Evolutionary conservation across 805 yeast species (phyloP).

Genomic region (Blastobotrys chiropterorum): DNA sequence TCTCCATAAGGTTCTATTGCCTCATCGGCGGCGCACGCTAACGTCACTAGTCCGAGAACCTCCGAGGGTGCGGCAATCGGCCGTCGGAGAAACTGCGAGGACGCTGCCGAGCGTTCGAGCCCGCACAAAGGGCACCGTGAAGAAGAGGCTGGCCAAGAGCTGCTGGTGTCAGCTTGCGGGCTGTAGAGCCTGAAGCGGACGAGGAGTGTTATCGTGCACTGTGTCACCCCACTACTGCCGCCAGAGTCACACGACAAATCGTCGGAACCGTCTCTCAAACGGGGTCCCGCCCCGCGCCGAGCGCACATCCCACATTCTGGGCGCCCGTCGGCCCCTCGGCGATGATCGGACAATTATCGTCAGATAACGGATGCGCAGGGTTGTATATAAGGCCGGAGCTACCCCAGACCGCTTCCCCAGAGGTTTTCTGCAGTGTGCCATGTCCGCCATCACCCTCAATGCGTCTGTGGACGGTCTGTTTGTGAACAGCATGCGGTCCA

Average conservation of each 20-base stretch:
- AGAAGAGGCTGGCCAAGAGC: too few relatives aligned
- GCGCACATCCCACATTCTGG: slow-evolving; percentile 1
- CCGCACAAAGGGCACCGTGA: too few relatives aligned
- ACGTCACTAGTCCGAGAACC: too few relatives aligned
- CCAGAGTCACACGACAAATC: background rate
- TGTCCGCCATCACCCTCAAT: slow-evolving; percentile 2
- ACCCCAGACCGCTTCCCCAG: background rate
- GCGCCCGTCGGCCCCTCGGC: background rate
- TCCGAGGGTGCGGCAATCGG: too few relatives aligned
- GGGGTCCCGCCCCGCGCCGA: background rate
- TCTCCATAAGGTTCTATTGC: too few relatives aligned
- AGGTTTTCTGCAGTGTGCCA: too few relatives aligned
- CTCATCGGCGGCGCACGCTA: too few relatives aligned
- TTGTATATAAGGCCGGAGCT: background rate
- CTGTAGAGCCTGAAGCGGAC: too few relatives aligned
- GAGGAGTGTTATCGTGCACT: too few relatives aligned
- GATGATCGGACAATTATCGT: background rate
- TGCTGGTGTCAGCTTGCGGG: too few relatives aligned
- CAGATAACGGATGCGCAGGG: background rate
- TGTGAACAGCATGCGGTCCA: slow-evolving; percentile 2
- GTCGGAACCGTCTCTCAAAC: background rate
- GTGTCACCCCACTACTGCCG: background rate
- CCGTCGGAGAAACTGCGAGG: too few relatives aligned
- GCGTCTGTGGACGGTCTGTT: background rate
- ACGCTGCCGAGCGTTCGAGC: too few relatives aligned